Evolutionary conservation across 202 grass and related monocot genomes (phyloP).

Genomic region (Carex sylvatica): DNA sequence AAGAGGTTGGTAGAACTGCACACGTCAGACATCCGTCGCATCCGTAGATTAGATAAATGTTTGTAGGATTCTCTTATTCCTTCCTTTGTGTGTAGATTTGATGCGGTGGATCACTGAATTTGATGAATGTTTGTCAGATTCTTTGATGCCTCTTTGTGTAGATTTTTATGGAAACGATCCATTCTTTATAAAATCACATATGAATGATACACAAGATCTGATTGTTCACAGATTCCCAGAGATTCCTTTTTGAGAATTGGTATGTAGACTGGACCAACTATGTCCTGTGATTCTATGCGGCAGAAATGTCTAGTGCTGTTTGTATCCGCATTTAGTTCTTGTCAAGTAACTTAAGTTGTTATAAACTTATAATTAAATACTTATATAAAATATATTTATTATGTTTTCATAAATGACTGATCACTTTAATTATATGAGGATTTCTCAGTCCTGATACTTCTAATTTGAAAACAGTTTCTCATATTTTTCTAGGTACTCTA

Average conservation of each 20-base stretch:
- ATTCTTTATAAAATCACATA: not conserved
- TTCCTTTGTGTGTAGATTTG: not conserved
- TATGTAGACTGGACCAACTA: slow-evolving; percentile 7
- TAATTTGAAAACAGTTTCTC: too few relatives aligned
- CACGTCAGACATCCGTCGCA: not conserved
- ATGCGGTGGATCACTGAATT: not conserved
- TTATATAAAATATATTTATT: too few relatives aligned
- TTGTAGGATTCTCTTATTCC: not conserved
- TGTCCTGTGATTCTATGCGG: not conserved
- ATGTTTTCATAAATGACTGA: too few relatives aligned
- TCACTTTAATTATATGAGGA: too few relatives aligned
- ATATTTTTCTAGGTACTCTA: too few relatives aligned
- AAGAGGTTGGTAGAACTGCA: slow-evolving; percentile 13
- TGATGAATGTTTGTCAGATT: not conserved
- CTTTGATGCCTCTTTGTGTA: not conserved
- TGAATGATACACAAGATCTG: not conserved
- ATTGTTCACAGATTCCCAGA: slow-evolving; percentile 22
- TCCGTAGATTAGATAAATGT: not conserved
- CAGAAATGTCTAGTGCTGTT: not conserved
- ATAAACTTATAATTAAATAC: too few relatives aligned
- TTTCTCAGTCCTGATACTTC: too few relatives aligned
- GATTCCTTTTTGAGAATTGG: not conserved
- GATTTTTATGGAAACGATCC: not conserved
- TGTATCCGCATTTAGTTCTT: too few relatives aligned
- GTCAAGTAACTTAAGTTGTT: too few relatives aligned